phyloP scores from a whole-genome alignment of 208 protist genomes.

The Porcisia hertigi region DNA sequence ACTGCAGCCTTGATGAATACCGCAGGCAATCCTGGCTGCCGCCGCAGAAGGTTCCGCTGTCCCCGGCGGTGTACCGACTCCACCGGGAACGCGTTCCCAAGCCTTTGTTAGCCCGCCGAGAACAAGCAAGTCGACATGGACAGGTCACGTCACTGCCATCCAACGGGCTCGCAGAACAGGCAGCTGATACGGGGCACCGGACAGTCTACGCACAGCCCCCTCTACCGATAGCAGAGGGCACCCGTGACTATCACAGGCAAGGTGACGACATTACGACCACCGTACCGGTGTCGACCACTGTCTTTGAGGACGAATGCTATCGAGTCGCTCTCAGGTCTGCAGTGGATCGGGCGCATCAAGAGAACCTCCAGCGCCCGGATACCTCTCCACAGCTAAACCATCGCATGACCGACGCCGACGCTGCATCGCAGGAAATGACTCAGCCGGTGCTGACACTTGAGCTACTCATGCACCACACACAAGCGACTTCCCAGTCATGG shows the following conservation, averaged over 20 bases:
- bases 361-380: not conserved
- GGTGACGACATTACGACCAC: not conserved
- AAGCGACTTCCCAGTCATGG: conserved; percentile 18
- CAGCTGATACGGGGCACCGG: conserved; percentile 17
- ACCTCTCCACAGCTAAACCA: not conserved
- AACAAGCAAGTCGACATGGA: not conserved
- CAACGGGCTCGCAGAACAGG: not conserved
- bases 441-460: conserved; percentile 27
- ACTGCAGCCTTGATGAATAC: conserved; percentile 21
- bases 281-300: conserved; percentile 12
- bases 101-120: conserved; percentile 12
- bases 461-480: conserved; percentile 33
- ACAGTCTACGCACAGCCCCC: conserved; percentile 23
- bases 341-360: conserved; percentile 1
- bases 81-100: conserved; percentile 23
- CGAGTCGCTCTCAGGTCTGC: conserved; percentile 20
- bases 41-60: conserved; percentile 10
- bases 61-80: conserved; percentile 18
- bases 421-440: not conserved
- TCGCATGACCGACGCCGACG: not conserved
- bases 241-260: conserved; percentile 5
- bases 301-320: conserved; percentile 36
- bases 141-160: not conserved
- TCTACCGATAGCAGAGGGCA: conserved; percentile 13
- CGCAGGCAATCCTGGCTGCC: conserved; percentile 16